These are phyloP conservation scores for Passalora sequoiae DNA, from an alignment of 2,329 filamentous ascomycete genomes.

Conservation along the genomic window DNA sequence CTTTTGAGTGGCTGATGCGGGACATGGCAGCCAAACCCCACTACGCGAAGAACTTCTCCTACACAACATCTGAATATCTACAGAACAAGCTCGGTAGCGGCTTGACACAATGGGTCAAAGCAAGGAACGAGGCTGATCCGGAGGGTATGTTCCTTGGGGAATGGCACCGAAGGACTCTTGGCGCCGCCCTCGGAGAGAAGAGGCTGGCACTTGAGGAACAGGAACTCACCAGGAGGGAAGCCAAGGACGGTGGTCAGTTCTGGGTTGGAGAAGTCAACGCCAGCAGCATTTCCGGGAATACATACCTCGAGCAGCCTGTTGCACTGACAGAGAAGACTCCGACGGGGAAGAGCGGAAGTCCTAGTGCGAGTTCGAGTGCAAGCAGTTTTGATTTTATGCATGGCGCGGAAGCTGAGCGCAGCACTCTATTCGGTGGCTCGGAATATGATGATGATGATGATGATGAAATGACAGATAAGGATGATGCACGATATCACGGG, in stretches of 20 bases:
- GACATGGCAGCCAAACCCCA: slow-evolving; percentile 77
- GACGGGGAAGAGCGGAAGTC: slow-evolving; percentile 20
- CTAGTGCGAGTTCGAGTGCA: slow-evolving; percentile 28
- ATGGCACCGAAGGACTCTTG: slow-evolving; percentile 73
- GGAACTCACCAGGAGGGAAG: slow-evolving; percentile 33
- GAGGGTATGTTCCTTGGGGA: slow-evolving; percentile 84
- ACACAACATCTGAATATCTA: slow-evolving; percentile 55
- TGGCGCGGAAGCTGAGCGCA: slow-evolving; percentile 40
- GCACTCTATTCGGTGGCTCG: slow-evolving; percentile 21
- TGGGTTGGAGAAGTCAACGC: slow-evolving; percentile 29
- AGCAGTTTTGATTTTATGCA: slow-evolving; percentile 46
- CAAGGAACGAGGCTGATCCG: slow-evolving; percentile 67
- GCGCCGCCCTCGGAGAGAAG: slow-evolving; percentile 32
- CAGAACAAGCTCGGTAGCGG: slow-evolving; percentile 64
- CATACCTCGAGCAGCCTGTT: slow-evolving; percentile 30
- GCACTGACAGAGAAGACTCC: slow-evolving; percentile 5
- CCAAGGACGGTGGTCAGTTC: slow-evolving; percentile 42
- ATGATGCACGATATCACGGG: slow-evolving; percentile 27
- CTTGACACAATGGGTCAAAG: slow-evolving; percentile 60
- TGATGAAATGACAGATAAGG: slow-evolving; percentile 21
- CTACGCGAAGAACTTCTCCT: slow-evolving; percentile 87
- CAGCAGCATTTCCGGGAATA: slow-evolving; percentile 23
- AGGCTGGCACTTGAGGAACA: slow-evolving; percentile 42
- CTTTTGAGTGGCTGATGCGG: slow-evolving; percentile 86
- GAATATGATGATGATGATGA: slow-evolving; percentile 24